Conservation (phyloP, 805 yeast species). For the Metschnikowia koreensis region DNA sequence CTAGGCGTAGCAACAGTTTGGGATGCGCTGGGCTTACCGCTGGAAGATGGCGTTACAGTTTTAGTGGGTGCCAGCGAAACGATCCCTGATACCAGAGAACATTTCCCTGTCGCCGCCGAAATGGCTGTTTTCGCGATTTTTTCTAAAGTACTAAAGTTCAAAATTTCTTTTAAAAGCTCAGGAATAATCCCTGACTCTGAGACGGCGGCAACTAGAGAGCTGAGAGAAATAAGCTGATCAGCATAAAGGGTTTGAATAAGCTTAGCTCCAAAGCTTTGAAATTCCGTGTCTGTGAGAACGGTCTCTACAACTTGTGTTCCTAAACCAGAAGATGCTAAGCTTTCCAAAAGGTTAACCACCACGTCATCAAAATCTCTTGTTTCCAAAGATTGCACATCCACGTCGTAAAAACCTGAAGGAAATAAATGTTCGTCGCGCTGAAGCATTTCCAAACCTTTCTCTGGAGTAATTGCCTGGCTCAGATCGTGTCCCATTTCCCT, state of each 20-base stretch:
- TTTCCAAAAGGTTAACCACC: conserved; percentile 37
- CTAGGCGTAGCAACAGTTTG: background rate
- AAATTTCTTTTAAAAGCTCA: conserved; percentile 33
- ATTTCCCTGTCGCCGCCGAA: conserved; percentile 34
- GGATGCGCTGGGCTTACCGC: background rate
- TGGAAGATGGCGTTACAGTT: background rate
- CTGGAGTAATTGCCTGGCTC: conserved; percentile 2
- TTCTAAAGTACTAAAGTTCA: conserved; percentile 31
- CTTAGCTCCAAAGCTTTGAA: conserved; percentile 36
- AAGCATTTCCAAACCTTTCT: conserved; percentile 16
- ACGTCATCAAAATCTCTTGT: conserved; percentile 27
- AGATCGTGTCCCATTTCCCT: conserved; percentile 6
- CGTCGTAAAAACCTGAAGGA: conserved; percentile 5
- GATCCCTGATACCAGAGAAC: conserved; percentile 13
- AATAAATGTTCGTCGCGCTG: conserved; percentile 15
- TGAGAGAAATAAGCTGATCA: conserved; percentile 28
- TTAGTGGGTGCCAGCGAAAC: background rate
- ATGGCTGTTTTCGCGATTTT: conserved; percentile 37
- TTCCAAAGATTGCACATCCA: conserved; percentile 3
- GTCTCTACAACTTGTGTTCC: conserved; percentile 39
- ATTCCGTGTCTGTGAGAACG: conserved; percentile 36
- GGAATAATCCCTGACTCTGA: conserved; percentile 32
- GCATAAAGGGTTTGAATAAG: conserved; percentile 32
- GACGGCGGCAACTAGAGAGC: conserved; percentile 30
- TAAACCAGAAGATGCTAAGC: conserved; percentile 43